Evolutionary conservation across 1,284 basidiomycete species (phyloP), one percentile per base, ranked within the genome.

Genomic region (Boletus albobrunnescens): DNA sequence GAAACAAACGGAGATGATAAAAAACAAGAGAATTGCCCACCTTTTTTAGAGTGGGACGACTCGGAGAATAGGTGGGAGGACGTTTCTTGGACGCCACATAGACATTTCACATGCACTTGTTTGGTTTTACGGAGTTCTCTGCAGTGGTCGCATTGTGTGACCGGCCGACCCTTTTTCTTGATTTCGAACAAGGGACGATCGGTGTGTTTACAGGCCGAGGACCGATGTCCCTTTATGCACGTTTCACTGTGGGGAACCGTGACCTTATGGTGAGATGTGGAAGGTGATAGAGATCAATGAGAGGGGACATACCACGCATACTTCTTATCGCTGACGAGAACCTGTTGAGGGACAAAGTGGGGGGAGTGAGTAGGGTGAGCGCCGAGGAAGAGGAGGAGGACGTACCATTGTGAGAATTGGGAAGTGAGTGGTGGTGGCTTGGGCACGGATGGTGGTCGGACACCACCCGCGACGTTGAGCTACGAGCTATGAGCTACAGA

Each of bases 191-290:
- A 72, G 22, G 87, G 81, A 33, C 87, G 77, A 60, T 87, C 84
- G 51, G 79, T 82, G 64, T 89, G 87, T 49, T 81, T 79, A 67
- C 87, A 90, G 38, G 78, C 75, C 9, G 85, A 86, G 12, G 86
- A 87, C 31, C 87, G 81, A 69, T 90, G 87, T 11, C 87, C 87
- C 67, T 89, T 89, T 68, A 90, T 89, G 69, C 87, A 90, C 36
- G 85, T 84, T 67, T 85, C 84, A 61, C 86, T 88, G 54, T 23
- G 39, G 49, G 1, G 35, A 37, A 3, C 28, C 22, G 1, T 10
- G 2, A 16, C 19, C 27, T 7, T 13, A 32, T 43, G 22, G 50
- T 54, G 41, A 56, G 53, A 48, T 36, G 32, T 28, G 36, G 28
- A 36, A 27, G 6, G 19, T n/a, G 5, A 32, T 13, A 32, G 41